Base-by-base conservation (phyloP, 805 yeast genomes). In the Cyberlindnera mrakii region DNA sequence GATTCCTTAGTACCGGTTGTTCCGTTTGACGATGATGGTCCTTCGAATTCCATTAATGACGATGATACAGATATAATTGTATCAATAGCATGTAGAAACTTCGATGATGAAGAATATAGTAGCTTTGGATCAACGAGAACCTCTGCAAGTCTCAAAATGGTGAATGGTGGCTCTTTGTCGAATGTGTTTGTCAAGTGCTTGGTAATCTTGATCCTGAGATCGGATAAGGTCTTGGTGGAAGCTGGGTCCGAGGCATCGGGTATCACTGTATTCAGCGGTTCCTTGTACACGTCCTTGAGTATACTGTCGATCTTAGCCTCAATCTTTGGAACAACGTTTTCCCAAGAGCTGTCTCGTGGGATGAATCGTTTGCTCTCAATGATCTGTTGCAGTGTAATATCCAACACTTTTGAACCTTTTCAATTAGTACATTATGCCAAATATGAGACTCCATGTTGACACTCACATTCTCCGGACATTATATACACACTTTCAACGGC, bases 111-210 rank as follows among this genome's bases (percentile, higher is more conserved):
- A 16, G 61, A 59, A 35, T 60, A 64, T 50, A 67, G 69, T 15
- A 64, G 64, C 32, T 65, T 62, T 3, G 81, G 80, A 38, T 66
- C 64, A n/a, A 55, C 43, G 6, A 75, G 48, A 10, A 77, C 41
- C 51, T 77, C 81, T 16, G 76, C 66, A 1, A 77, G 52, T 42
- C 82, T 50, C 11, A 65, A 47, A 2, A 75, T 63, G 0, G 80
- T 76, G 51, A 75, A 77, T 2, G 82, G 82, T 7, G 60, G 57
- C 15, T 51, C 43, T 0, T 27, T 15, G n/a, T n/a, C 15, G 41
- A 56, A 51, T 25, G 31, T 37, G 2, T 35, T 11, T 33, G 39
- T 23, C 23, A 54, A 41, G 33, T 47, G 39, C 37, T 43, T 34
- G 15, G 48, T 18, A 30, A 42, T 33, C 11, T 35, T 37, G 30